phyloP scores from a whole-genome alignment of 352 stramenopile genomes.

The Blastocystis hominis region DNA sequence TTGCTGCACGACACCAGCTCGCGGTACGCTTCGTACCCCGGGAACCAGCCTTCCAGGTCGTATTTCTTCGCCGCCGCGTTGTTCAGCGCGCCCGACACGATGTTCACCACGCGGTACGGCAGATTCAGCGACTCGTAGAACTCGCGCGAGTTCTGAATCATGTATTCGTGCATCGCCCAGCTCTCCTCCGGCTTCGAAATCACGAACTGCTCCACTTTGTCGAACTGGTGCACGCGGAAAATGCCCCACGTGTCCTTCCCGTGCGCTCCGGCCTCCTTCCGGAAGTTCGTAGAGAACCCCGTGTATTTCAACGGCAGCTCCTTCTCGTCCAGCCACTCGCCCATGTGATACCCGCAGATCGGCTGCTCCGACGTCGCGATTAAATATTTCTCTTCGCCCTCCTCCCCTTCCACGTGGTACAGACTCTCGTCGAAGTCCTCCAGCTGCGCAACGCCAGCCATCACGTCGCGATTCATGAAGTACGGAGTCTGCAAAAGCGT shows the following conservation, averaged over 20 bases:
- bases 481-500: conserved; percentile 64
- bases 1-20: too few relatives aligned
- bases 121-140: conserved; percentile 94
- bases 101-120: conserved; percentile 95
- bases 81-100: too few relatives aligned
- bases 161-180: conserved; percentile 77
- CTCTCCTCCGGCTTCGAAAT: conserved; percentile 75
- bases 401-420: conserved; percentile 91
- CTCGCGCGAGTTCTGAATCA: conserved; percentile 81
- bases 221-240: conserved; percentile 99
- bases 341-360: conserved; percentile 94
- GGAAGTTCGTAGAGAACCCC: conserved; percentile 97
- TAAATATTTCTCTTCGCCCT: conserved; percentile 83
- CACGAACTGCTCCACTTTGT: conserved; percentile 83
- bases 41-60: too few relatives aligned
- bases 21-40: too few relatives aligned
- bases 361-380: conserved; percentile 98
- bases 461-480: conserved; percentile 99
- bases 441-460: conserved; percentile 92
- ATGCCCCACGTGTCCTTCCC: conserved; percentile 98
- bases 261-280: conserved; percentile 93
- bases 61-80: too few relatives aligned
- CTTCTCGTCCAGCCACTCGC: conserved; percentile 77
- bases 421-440: conserved; percentile 99
- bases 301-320: conserved; percentile 73